These are phyloP conservation scores for Curvularia spicifera DNA, from an alignment of 2,329 filamentous ascomycete species.

Conservation along the genomic window DNA sequence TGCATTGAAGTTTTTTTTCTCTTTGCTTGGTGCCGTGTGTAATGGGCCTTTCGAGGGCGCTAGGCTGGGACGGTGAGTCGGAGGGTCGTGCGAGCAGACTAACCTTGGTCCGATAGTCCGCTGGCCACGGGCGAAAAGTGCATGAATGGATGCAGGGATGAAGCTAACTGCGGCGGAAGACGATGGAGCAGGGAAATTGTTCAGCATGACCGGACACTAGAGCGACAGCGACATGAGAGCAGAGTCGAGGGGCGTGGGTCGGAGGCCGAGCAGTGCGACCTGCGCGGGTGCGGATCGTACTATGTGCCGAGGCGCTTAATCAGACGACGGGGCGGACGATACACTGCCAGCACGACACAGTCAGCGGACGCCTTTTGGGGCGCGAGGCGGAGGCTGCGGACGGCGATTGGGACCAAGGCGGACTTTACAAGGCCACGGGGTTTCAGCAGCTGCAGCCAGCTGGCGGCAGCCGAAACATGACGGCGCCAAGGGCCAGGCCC, in stretches of 20 bases:
- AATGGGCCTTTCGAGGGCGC: not conserved
- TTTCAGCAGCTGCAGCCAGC: not conserved
- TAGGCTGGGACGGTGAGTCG: constrained; percentile 5
- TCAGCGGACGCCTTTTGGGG: constrained; percentile 14
- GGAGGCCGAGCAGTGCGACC: constrained; percentile 9
- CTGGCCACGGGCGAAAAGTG: constrained; percentile 11
- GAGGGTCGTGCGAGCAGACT: constrained; percentile 7
- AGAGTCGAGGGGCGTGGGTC: not conserved
- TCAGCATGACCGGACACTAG: not conserved
- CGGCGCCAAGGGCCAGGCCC: not conserved
- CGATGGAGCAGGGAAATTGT: constrained; percentile 26
- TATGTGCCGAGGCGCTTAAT: constrained; percentile 34
- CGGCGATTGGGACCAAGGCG: too few species aligned
- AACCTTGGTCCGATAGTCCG: constrained; percentile 18
- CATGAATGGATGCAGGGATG: constrained; percentile 7
- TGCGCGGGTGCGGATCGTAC: constrained; percentile 26
- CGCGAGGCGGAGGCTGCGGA: not conserved
- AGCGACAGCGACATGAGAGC: too few species aligned
- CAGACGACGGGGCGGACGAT: constrained; percentile 10
- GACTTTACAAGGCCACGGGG: not conserved
- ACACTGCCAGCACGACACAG: constrained; percentile 8
- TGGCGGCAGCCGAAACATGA: constrained; percentile 2
- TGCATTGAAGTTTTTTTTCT: constrained; percentile 3
- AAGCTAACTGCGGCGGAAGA: not conserved
- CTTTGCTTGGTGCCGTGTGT: constrained; percentile 6